Evolutionary conservation across 768 basidiomycete genomes (phyloP), one percentile per base, ranked within the genome.

Genomic region (Suillus weaverae): DNA sequence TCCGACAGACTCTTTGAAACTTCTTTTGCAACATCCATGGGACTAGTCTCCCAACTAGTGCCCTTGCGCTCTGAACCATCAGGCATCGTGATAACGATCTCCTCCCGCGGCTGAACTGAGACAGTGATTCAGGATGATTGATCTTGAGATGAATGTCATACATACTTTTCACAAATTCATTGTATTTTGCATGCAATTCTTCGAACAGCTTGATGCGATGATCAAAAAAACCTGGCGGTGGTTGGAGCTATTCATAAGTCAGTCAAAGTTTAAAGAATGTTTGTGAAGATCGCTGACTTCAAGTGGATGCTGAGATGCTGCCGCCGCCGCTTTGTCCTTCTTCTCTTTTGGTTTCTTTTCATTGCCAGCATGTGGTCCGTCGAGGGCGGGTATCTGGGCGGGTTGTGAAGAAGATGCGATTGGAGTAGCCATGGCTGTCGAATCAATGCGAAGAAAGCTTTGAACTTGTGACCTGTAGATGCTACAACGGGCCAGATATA

Each of bases 11-110:
- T 88, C 77, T 94, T 92, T 18, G 92, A 90, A 56, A 99, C 83
- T 70, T 88, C 88, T 74, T 92, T 91, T 53, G 97, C 96, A 65
- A 99, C 79, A 71, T 91, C 87, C 87, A 98, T 85, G 2, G 97
- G 97, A 63, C 86, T 91, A 22, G 97, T 98, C 81, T 97, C 93
- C 94, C 94, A 99, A 76, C 92, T 90, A 65, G 81, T 94, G 22
- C 87, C 97, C 66, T 91, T 86, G 61, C 92, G 86, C 70, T 89
- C 84, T 8, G 90, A 88, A 18, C 96, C 95, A 81, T 98, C 93
- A 6, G 88, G 90, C 67, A 99, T 77, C 4, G 92, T 95, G 72
- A 99, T 81, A 3, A 80, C 82, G 70, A 99, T 97, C 55, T 90
- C 87, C 68, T 91, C 87, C 44, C 94, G 86, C 8, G 93, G 89